phyloP scores from a whole-genome alignment of 2,329 filamentous ascomycete genomes.

The Ophiosphaerella herpotricha region DNA sequence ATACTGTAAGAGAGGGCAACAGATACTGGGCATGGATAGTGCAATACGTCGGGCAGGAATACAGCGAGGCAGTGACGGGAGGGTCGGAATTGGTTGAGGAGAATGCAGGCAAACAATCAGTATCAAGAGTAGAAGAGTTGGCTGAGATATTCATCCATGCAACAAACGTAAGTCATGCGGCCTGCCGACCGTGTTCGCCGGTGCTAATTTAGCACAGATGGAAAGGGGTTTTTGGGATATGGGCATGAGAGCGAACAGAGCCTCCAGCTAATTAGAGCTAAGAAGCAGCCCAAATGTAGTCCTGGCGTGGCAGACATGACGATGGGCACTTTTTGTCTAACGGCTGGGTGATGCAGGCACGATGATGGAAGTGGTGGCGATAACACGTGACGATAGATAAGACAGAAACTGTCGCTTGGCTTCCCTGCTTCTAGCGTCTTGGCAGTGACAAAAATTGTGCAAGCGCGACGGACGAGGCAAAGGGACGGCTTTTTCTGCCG shows the following conservation, averaged over 20 bases:
- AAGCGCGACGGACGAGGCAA: conserved; percentile 31
- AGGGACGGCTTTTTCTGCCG: conserved; percentile 27
- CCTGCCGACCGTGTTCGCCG: not conserved
- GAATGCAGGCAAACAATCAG: conserved; percentile 73
- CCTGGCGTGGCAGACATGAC: too few species aligned
- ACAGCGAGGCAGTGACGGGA: conserved; percentile 69
- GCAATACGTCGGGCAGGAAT: conserved; percentile 84
- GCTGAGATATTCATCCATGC: conserved; percentile 83
- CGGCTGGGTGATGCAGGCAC: not conserved
- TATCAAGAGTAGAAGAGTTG: conserved; percentile 77
- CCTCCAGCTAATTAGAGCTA: not conserved
- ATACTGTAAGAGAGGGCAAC: conserved; percentile 67
- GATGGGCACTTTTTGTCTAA: too few species aligned
- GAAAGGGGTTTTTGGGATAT: conserved; percentile 78
- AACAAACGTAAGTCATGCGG: conserved; percentile 67
- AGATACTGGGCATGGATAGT: conserved; percentile 89
- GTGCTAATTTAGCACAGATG: conserved; percentile 56
- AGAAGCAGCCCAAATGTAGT: not conserved
- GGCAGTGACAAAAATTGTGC: conserved; percentile 22
- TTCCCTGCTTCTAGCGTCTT: conserved; percentile 22
- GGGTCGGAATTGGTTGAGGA: conserved; percentile 77
- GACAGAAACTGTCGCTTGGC: conserved; percentile 15
- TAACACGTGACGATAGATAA: conserved; percentile 11
- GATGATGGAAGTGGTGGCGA: not conserved
- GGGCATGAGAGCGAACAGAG: conserved; percentile 48